Percentiles rank a stretch among this genome's conserved stretches.
Conservation (phyloP, 2,329 filamentous ascomycete species). For the Penicillium hesseltinei region DNA sequence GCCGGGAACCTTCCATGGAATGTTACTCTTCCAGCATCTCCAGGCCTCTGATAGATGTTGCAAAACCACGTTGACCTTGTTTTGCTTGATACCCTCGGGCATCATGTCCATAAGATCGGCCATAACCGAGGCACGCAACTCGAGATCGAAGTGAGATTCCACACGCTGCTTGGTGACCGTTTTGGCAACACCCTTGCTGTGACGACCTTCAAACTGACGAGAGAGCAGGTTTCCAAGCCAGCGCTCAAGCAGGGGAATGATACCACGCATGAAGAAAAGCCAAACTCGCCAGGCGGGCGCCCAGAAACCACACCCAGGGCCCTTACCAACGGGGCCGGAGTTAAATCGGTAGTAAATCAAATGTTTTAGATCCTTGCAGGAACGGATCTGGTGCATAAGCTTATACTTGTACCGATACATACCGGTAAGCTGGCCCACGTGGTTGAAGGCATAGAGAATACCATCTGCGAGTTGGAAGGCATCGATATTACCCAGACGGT, state of each 20-base stretch:
- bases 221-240: slow-evolving; percentile 97
- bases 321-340: slow-evolving; percentile 92
- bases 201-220: slow-evolving; percentile 94
- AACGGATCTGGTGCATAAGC: slow-evolving; percentile 98
- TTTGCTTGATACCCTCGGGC: slow-evolving; percentile 99
- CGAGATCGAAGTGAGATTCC: slow-evolving; percentile 96
- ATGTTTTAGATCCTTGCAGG: slow-evolving; percentile 98
- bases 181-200: slow-evolving; percentile 98
- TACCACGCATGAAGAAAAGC: slow-evolving; percentile 99
- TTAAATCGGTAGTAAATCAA: slow-evolving; percentile 99
- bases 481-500: slow-evolving; percentile 94
- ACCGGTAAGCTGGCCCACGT: slow-evolving; percentile 94
- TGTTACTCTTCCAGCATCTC: slow-evolving; percentile 99
- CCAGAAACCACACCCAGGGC: slow-evolving; percentile 98
- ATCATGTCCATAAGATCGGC: slow-evolving; percentile 99
- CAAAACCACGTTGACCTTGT: slow-evolving; percentile 96
- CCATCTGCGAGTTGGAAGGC: slow-evolving; percentile 98
- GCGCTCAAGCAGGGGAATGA: slow-evolving; percentile 91
- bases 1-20: slow-evolving; percentile 98
- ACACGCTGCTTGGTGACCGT: slow-evolving; percentile 99
- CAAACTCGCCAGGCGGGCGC: slow-evolving; percentile 97
- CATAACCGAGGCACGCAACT: slow-evolving; percentile 97
- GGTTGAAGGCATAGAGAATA: slow-evolving; percentile 99
- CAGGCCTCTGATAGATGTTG: slow-evolving; percentile 97
- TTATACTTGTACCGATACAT: slow-evolving; percentile 99